These are phyloP conservation scores for Venturia oleaginea DNA, from an alignment of 2,329 filamentous ascomycete species.

Conservation along the genomic window DNA sequence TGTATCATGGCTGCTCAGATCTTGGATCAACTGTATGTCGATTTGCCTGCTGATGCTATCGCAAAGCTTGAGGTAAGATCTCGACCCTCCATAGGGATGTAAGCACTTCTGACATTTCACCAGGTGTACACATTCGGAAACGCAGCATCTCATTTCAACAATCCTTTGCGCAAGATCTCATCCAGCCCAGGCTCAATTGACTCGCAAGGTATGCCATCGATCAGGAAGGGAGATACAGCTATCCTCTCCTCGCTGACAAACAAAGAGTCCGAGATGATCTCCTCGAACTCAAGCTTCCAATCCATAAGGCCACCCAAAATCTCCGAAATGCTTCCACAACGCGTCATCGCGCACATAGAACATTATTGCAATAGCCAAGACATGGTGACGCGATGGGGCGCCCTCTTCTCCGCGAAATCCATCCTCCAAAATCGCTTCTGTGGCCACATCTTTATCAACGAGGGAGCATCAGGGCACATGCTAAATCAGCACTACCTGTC, in stretches of 20 bases:
- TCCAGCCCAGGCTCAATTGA: background rate
- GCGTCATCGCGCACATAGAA: constrained; percentile 61
- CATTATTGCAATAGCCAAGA: constrained; percentile 73
- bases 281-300: background rate
- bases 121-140: constrained; percentile 71
- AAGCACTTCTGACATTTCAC: background rate
- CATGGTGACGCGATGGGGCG: constrained; percentile 66
- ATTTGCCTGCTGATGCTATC: background rate
- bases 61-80: constrained; percentile 8
- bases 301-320: constrained; percentile 3
- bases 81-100: constrained; percentile 53
- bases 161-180: constrained; percentile 48
- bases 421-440: constrained; percentile 37
- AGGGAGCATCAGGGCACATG: constrained; percentile 25
- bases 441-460: constrained; percentile 39
- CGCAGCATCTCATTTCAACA: constrained; percentile 75
- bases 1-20: constrained; percentile 64
- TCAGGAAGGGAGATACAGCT: background rate
- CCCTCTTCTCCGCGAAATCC: constrained; percentile 52
- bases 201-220: background rate
- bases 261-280: background rate
- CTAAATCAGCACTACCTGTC: constrained; percentile 53
- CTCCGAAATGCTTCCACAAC: constrained; percentile 4
- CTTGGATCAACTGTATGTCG: constrained; percentile 51
- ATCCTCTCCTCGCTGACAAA: background rate